These are phyloP conservation scores for Dendrostoma leiphaemia DNA, from an alignment of 2,329 filamentous ascomycete species.

Conservation along the genomic window DNA sequence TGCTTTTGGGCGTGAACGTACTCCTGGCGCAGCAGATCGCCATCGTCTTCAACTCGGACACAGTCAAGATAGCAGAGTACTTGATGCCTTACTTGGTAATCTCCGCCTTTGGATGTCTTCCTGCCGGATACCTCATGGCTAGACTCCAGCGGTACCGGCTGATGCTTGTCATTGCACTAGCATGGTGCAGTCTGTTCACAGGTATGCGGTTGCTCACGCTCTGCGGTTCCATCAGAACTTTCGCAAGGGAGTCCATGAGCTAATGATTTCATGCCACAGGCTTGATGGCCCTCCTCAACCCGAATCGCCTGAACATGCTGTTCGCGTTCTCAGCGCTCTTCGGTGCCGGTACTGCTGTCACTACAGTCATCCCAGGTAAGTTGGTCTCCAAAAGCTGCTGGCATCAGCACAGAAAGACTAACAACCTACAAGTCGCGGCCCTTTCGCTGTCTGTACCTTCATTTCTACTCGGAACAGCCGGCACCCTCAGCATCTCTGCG, in stretches of 20 bases:
- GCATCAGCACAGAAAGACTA: not conserved
- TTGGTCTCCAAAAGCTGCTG: not conserved
- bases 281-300: conserved; percentile 9
- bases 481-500: conserved; percentile 6
- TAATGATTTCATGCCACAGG: no score
- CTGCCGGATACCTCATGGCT: conserved; percentile 9
- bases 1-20: conserved; percentile 12
- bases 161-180: conserved; percentile 6
- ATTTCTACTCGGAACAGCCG: conserved; percentile 11
- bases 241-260: no score
- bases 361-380: conserved; percentile 11
- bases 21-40: conserved; percentile 11
- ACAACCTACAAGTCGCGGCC: conserved; percentile 1
- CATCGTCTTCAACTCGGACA: conserved; percentile 8
- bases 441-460: conserved; percentile 12
- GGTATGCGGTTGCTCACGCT: not conserved
- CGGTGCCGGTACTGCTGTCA: conserved; percentile 11
- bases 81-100: conserved; percentile 8
- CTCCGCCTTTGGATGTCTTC: conserved; percentile 12
- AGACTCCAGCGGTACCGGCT: conserved; percentile 1
- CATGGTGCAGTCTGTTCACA: conserved; percentile 13
- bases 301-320: not conserved
- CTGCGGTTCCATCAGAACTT: no score
- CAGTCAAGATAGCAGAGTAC: conserved; percentile 5
- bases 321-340: conserved; percentile 11